Evolutionary conservation across 306 rosid species (phyloP).

Genomic region (Leucaena leucocephala): DNA sequence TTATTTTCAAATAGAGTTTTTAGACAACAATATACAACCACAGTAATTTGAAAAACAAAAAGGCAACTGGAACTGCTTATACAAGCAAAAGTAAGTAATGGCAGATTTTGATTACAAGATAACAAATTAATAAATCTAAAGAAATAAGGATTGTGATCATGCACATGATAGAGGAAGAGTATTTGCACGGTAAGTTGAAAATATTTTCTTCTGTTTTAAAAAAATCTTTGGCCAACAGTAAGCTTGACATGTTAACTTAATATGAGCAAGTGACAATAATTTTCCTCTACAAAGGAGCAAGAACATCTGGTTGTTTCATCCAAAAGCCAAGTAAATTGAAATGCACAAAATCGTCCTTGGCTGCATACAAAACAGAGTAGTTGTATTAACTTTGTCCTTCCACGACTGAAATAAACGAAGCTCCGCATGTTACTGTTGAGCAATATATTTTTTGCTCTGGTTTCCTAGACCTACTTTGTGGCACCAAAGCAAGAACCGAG

Average conservation of each 20-base stretch:
- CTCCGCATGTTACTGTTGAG: slow-evolving; percentile 20
- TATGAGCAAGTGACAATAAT: slow-evolving; percentile 16
- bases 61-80: neutral
- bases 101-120: neutral
- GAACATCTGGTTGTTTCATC: slow-evolving; percentile 9
- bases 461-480: neutral
- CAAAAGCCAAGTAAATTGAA: slow-evolving; percentile 20
- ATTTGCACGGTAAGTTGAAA: slow-evolving; percentile 15
- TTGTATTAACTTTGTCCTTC: neutral
- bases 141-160: slow-evolving; percentile 22
- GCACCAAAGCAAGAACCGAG: slow-evolving; percentile 1
- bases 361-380: slow-evolving; percentile 13
- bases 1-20: neutral
- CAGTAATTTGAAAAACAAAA: slow-evolving; percentile 1
- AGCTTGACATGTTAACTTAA: slow-evolving; percentile 21
- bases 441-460: slow-evolving; percentile 28
- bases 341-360: neutral
- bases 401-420: slow-evolving; percentile 27
- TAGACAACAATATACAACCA: slow-evolving; percentile 8
- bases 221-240: neutral
- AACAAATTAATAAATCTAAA: slow-evolving; percentile 11
- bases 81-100: slow-evolving; percentile 8
- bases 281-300: neutral
- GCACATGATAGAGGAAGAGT: slow-evolving; percentile 15
- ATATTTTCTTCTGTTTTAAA: neutral